Evolutionary conservation across 768 basidiomycete genomes (phyloP).

Genomic region (Suillus bovinus): DNA sequence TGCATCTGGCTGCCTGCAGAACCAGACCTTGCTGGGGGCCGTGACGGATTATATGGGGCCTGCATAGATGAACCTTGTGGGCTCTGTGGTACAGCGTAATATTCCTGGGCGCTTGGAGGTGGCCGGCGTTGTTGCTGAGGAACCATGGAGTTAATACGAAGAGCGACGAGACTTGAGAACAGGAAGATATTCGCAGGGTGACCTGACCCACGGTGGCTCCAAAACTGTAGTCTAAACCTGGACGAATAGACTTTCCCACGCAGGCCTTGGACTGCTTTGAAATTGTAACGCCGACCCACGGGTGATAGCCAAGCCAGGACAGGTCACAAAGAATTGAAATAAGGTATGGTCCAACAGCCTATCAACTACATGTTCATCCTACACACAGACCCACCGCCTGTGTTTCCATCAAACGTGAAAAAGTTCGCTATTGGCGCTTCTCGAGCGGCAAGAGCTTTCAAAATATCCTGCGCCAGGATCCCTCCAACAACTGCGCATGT

Average conservation of each 20-base stretch:
- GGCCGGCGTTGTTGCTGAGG: constrained; percentile 40
- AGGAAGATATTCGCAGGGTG: constrained; percentile 15
- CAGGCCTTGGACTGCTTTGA: neutral
- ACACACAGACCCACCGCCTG: constrained; percentile 72
- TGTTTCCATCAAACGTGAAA: constrained; percentile 83
- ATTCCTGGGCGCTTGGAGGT: constrained; percentile 49
- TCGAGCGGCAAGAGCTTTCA: constrained; percentile 86
- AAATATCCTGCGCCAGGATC: constrained; percentile 90
- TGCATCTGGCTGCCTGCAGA: constrained; percentile 31
- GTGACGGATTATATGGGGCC: constrained; percentile 20
- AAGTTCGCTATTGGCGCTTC: constrained; percentile 95
- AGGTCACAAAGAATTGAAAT: neutral
- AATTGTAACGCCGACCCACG: neutral
- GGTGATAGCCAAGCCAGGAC: neutral
- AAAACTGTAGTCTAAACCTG: constrained; percentile 20
- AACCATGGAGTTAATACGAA: constrained; percentile 26
- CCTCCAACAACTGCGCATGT: constrained; percentile 95
- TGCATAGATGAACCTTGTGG: constrained; percentile 44
- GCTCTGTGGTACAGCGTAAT: constrained; percentile 69
- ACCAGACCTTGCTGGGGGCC: constrained; percentile 28
- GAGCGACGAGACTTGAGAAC: constrained; percentile 9
- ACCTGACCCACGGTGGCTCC: constrained; percentile 21
- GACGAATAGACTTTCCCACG: constrained; percentile 19
- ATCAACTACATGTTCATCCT: constrained; percentile 45
- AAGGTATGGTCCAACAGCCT: neutral